Conservation (phyloP, 345 rosid genomes). For the Salix brachista region DNA sequence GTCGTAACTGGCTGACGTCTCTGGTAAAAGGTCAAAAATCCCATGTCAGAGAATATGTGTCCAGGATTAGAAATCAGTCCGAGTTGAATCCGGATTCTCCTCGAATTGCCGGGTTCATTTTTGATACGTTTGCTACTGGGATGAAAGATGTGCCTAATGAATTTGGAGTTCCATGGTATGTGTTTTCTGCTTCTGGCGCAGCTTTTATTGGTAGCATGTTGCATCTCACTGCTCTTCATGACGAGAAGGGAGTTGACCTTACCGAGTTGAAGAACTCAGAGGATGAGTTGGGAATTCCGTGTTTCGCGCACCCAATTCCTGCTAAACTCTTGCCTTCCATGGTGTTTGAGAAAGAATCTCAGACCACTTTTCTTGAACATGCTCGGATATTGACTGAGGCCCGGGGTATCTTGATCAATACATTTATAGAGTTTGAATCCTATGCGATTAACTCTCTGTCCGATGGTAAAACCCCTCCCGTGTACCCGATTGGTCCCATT, state of each 20-base stretch:
- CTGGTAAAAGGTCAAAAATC: neutral
- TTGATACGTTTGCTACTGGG: neutral
- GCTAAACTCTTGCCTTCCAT: neutral
- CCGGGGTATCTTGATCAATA: slow-evolving; percentile 12
- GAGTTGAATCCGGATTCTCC: neutral
- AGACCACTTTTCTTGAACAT: neutral
- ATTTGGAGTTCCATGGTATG: neutral
- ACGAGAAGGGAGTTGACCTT: neutral
- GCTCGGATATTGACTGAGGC: neutral
- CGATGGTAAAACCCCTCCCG: neutral
- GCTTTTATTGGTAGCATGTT: neutral
- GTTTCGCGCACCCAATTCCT: neutral
- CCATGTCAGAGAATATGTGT: neutral
- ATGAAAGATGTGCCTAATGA: neutral
- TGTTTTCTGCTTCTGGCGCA: neutral
- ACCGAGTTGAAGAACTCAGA: neutral
- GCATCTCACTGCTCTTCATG: neutral
- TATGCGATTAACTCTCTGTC: neutral
- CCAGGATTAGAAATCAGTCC: neutral
- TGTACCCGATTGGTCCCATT: slow-evolving; percentile 12
- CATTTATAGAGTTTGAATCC: slow-evolving; percentile 8
- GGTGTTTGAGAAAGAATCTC: neutral
- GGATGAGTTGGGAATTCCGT: neutral
- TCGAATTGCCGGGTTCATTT: neutral
- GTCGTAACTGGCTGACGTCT: neutral